A percentile compares a stretch with the other conserved stretches of the same genome.
Evolutionary conservation across 768 basidiomycete genomes (phyloP).

Genomic region (Cystofilobasidium ferigula): DNA sequence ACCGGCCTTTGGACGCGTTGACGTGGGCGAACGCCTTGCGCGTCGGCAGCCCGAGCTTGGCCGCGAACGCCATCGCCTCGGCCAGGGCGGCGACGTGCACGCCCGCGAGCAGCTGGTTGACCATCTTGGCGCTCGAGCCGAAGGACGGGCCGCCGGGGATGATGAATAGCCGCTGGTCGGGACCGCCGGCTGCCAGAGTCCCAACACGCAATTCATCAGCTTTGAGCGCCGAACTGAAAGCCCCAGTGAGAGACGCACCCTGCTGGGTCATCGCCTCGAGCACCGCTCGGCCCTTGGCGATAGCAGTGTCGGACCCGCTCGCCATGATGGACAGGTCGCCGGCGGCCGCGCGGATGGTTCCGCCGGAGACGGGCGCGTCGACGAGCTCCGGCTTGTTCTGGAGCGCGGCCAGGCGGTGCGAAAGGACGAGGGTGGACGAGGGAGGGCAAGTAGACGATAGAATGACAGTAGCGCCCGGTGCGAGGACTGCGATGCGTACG

Average conservation of each 20-base stretch:
- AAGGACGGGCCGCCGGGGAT: conserved; percentile 11
- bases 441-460: conserved; percentile 20
- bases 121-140: conserved; percentile 21
- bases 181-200: neutral
- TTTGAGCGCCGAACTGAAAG: neutral
- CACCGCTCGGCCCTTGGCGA: conserved; percentile 15
- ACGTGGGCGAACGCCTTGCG: conserved; percentile 12
- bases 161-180: conserved; percentile 16
- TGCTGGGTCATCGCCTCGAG: conserved; percentile 14
- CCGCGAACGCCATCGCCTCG: conserved; percentile 17
- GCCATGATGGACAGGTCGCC: conserved; percentile 22
- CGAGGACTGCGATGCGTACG: conserved; percentile 11
- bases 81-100: conserved; percentile 22
- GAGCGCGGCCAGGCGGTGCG: neutral
- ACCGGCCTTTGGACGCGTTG: conserved; percentile 7
- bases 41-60: conserved; percentile 12
- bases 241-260: neutral
- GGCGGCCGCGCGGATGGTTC: conserved; percentile 17
- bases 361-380: conserved; percentile 24
- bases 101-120: conserved; percentile 14
- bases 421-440: conserved; percentile 5
- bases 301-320: conserved; percentile 6
- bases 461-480: conserved; percentile 14
- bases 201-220: neutral
- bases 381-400: conserved; percentile 20